phyloP scores from a whole-genome alignment of 108 stramenopile species.

The Nitzschia sp. region DNA sequence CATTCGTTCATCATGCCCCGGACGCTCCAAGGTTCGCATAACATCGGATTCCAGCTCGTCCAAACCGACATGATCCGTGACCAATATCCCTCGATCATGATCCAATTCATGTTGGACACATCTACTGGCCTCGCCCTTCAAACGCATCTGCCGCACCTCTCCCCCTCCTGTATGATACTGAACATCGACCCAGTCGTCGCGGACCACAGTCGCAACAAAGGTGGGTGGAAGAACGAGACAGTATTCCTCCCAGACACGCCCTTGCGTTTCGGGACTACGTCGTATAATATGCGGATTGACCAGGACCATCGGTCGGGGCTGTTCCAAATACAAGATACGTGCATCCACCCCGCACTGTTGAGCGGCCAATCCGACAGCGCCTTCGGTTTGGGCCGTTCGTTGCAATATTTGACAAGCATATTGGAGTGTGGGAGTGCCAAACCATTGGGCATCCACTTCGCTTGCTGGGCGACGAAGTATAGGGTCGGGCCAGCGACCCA shows the following conservation, averaged over 20 bases:
- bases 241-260: constrained; percentile 76
- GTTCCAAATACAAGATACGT: constrained; percentile 54
- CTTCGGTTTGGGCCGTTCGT: constrained; percentile 53
- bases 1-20: constrained; percentile 46
- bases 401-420: constrained; percentile 41
- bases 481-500: constrained; percentile 85
- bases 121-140: constrained; percentile 63
- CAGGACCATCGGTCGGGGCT: constrained; percentile 30
- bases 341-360: constrained; percentile 86
- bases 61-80: constrained; percentile 76
- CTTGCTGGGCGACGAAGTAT: constrained; percentile 58
- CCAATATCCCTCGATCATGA: constrained; percentile 83
- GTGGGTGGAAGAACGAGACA: constrained; percentile 81
- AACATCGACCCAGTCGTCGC: constrained; percentile 66
- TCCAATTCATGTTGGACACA: constrained; percentile 84
- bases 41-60: constrained; percentile 63
- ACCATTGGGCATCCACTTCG: constrained; percentile 25
- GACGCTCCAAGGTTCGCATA: constrained; percentile 47
- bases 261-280: constrained; percentile 68
- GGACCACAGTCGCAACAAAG: constrained; percentile 70
- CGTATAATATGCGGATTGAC: constrained; percentile 75
- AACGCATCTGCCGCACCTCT: not conserved
- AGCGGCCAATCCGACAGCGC: constrained; percentile 83
- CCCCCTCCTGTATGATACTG: constrained; percentile 39
- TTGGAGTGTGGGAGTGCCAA: constrained; percentile 12